Percentiles rank a stretch among this genome's conserved stretches.
Conservation (phyloP, 305 asterid genomes). For the Plantago coronopus region DNA sequence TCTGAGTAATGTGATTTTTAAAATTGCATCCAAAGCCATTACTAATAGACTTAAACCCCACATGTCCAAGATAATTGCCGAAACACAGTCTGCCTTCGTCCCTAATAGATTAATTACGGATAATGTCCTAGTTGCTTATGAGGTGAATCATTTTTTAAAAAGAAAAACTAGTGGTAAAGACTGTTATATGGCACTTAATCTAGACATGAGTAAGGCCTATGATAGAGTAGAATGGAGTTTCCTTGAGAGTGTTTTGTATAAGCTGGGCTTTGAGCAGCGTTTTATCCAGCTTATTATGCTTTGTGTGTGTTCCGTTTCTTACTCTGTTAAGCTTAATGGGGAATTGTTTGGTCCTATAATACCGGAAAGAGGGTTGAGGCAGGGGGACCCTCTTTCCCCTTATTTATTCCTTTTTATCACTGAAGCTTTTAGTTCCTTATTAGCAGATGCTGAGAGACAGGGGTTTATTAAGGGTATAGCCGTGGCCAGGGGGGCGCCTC, state of each 20-base stretch:
- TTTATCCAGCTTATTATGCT: no score
- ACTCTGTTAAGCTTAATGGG: no score
- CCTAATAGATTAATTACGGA: not conserved
- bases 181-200: not conserved
- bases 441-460: not conserved
- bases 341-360: no score
- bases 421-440: not conserved
- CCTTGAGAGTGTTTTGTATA: no score
- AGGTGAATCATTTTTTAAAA: not conserved
- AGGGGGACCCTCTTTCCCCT: no score
- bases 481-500: not conserved
- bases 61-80: not conserved
- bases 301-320: no score
- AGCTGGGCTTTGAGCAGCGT: no score
- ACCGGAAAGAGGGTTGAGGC: no score
- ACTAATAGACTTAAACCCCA: not conserved
- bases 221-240: not conserved
- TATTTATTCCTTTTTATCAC: no score
- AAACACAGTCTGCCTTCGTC: not conserved
- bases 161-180: not conserved
- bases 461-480: not conserved
- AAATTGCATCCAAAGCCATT: not conserved
- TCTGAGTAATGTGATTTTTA: not conserved
- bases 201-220: slow-evolving; percentile 7
- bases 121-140: no score